A percentile compares a stretch with the other conserved stretches of the same genome.
Conservation (phyloP, 179 eudicot species). For the Carnegiea gigantea region DNA sequence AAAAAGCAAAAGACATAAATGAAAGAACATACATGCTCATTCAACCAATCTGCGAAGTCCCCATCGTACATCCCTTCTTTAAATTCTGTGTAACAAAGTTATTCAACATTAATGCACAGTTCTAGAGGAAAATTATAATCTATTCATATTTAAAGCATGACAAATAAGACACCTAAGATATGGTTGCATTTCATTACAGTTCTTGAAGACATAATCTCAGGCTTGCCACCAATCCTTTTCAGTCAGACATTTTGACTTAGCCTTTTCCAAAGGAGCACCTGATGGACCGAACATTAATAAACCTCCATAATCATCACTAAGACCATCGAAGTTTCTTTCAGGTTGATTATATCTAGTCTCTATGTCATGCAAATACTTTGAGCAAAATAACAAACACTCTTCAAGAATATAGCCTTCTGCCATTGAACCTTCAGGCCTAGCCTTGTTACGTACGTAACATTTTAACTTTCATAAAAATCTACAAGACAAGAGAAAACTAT, state of each 20-base stretch:
- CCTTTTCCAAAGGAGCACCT: constrained; percentile 3
- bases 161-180: not conserved
- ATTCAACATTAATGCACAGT: no score
- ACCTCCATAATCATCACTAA: not conserved
- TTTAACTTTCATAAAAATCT: constrained; percentile 14
- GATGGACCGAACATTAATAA: not conserved
- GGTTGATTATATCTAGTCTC: constrained; percentile 9
- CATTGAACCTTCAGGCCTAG: not conserved
- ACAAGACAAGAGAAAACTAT: not conserved
- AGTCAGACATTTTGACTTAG: not conserved
- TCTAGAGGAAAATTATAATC: no score
- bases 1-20: no score
- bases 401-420: constrained; percentile 21
- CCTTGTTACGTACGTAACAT: constrained; percentile 21
- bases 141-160: no score
- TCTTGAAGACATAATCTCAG: not conserved
- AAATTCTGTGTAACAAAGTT: no score
- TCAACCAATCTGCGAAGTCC: no score
- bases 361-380: constrained; percentile 9
- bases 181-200: not conserved
- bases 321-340: not conserved
- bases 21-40: no score
- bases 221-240: not conserved
- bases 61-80: no score
- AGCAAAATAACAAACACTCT: no score